Evolutionary conservation across 225 moss, liverwort and hornwort species (phyloP).

Genomic region (Antitrichia curtipendula): DNA sequence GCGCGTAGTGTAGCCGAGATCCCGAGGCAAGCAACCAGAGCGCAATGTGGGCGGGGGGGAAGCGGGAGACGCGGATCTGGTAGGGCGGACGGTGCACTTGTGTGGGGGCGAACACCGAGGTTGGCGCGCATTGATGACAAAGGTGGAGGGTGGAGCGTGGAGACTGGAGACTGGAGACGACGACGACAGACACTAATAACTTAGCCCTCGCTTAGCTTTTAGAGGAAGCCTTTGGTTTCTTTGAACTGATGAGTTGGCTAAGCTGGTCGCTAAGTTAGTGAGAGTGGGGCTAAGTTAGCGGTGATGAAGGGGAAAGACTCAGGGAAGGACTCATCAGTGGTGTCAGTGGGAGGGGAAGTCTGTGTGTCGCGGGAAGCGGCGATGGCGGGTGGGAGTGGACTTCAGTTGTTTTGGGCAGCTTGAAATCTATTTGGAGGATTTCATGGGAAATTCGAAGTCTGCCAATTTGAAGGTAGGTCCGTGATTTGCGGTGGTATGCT

Average conservation of each 20-base stretch:
- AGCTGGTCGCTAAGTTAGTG: neutral
- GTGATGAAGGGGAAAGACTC: neutral
- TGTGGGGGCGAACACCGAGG: neutral
- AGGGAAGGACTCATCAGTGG: neutral
- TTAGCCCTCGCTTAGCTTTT: neutral
- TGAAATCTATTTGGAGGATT: neutral
- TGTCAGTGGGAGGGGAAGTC: no score
- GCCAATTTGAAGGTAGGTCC: neutral
- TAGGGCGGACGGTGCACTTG: neutral
- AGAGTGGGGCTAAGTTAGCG: neutral
- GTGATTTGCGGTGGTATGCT: neutral
- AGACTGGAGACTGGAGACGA: neutral
- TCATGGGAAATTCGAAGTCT: neutral
- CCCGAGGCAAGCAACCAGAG: neutral
- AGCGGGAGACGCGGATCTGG: constrained; percentile 12
- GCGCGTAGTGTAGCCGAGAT: neutral
- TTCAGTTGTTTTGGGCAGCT: neutral
- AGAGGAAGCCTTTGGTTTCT: no score
- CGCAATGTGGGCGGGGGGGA: neutral
- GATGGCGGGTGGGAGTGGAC: neutral
- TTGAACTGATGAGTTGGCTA: neutral
- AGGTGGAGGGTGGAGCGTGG: neutral
- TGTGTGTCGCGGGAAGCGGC: neutral
- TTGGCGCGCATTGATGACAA: constrained; percentile 12
- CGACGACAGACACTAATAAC: neutral